Percentiles rank a stretch among this genome's conserved stretches.
phyloP scores from a whole-genome alignment of 345 rosid species.

The Linum trigynum region DNA sequence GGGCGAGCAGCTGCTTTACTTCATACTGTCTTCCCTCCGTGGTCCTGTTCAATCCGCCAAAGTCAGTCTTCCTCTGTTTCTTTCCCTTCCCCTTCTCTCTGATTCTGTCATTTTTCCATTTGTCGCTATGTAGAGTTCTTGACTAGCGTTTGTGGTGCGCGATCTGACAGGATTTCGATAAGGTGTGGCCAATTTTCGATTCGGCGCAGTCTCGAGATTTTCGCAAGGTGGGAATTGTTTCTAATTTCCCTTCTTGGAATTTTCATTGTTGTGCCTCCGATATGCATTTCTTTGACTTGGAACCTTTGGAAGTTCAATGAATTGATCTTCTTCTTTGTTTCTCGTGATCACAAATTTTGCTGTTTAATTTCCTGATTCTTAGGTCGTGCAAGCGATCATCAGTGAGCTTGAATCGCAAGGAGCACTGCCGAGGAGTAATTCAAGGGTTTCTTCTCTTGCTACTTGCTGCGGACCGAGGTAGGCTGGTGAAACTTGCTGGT shows the following conservation, averaged over 20 bases:
- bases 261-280: slow-evolving; percentile 1
- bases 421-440: slow-evolving; percentile 95
- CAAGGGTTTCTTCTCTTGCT: slow-evolving; percentile 97
- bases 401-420: slow-evolving; percentile 99
- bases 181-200: slow-evolving; percentile 99
- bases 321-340: slow-evolving; percentile 7
- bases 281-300: neutral
- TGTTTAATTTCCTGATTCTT: slow-evolving; percentile 11
- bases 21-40: slow-evolving; percentile 94
- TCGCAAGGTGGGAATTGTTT: slow-evolving; percentile 51
- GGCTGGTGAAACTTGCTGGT: slow-evolving; percentile 2
- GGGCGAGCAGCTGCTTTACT: slow-evolving; percentile 98
- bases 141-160: slow-evolving; percentile 3
- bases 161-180: slow-evolving; percentile 92
- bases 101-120: neutral
- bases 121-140: neutral
- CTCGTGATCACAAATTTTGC: slow-evolving; percentile 10
- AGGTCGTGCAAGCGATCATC: slow-evolving; percentile 98
- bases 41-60: slow-evolving; percentile 93
- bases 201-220: slow-evolving; percentile 97
- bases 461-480: slow-evolving; percentile 99
- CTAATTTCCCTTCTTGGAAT: neutral
- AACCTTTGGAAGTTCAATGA: neutral
- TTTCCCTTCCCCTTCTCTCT: neutral
- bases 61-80: slow-evolving; percentile 29